A percentile compares a stretch with the other conserved stretches of the same genome.
Conservation (phyloP, 164 flowering plant species). For the Amborella trichopoda region DNA sequence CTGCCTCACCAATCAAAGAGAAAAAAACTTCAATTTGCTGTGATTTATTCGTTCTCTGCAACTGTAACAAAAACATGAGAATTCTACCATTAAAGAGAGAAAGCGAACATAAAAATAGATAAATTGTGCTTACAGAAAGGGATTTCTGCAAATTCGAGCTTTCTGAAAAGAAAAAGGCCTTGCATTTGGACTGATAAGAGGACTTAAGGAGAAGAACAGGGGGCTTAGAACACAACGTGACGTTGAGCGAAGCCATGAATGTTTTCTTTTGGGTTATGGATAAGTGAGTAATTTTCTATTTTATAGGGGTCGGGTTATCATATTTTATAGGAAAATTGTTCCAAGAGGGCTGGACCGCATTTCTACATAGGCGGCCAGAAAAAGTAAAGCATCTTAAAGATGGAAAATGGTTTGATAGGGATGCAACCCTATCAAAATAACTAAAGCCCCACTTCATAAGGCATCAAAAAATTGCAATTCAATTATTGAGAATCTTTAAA, state of each 20-base stretch:
- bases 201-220: not conserved
- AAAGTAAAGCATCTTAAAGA: too few species aligned
- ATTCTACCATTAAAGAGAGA: not conserved
- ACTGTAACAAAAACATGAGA: not conserved
- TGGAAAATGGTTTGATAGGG: too few species aligned
- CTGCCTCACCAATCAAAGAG: conserved; percentile 21
- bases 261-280: too few species aligned
- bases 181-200: conserved; percentile 2
- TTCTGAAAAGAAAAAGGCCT: conserved; percentile 7
- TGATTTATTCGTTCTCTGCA: not conserved
- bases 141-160: conserved; percentile 3
- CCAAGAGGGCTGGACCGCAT: too few species aligned
- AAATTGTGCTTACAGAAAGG: not conserved
- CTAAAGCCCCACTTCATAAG: too few species aligned
- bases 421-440: too few species aligned
- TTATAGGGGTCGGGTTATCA: too few species aligned
- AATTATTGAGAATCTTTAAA: too few species aligned
- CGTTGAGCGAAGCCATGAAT: conserved; percentile 20
- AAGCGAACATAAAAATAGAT: not conserved
- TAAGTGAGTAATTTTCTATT: too few species aligned
- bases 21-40: conserved; percentile 3
- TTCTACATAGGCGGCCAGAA: too few species aligned
- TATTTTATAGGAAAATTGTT: too few species aligned
- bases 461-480: too few species aligned
- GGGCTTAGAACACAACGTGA: conserved; percentile 19